Conservation (phyloP, 2,329 filamentous ascomycete species). For the Fusarium sp. region DNA sequence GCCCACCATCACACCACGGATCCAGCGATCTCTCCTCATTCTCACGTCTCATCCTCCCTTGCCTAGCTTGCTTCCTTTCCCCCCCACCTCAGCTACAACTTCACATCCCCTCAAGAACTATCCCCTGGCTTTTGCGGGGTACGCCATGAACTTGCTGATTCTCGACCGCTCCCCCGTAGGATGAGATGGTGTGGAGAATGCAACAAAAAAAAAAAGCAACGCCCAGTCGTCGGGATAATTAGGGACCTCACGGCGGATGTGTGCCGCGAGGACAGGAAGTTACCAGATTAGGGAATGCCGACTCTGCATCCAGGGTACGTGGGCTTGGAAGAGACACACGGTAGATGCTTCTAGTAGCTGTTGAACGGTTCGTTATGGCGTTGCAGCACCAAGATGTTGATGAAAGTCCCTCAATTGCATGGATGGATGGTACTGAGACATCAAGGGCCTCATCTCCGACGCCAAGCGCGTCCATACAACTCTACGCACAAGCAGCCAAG, state of each 20-base stretch:
- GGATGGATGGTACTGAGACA: background rate
- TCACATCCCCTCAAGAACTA: background rate
- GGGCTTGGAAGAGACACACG: background rate
- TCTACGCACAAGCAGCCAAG: background rate
- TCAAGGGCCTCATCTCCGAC: background rate
- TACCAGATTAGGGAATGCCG: slow-evolving; percentile 2
- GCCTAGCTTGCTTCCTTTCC: background rate
- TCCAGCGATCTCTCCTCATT: background rate
- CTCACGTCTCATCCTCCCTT: slow-evolving; percentile 19
- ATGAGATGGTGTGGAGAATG: background rate
- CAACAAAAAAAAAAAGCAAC: background rate
- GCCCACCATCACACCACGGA: slow-evolving; percentile 18
- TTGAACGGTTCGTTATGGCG: background rate
- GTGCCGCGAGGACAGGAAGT: background rate
- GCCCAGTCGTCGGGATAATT: slow-evolving; percentile 26
- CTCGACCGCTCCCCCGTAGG: background rate
- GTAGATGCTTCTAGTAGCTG: background rate
- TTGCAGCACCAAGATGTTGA: background rate
- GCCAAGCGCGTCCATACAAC: background rate
- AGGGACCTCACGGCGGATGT: slow-evolving; percentile 13
- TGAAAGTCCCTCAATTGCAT: background rate
- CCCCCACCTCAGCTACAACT: slow-evolving; percentile 4
- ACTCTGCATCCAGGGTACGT: background rate
- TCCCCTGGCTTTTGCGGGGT: slow-evolving; percentile 20
- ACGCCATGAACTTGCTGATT: background rate